These are phyloP conservation scores for Phytophthora constricta DNA, from an alignment of 352 stramenopile species.

Conservation along the genomic window DNA sequence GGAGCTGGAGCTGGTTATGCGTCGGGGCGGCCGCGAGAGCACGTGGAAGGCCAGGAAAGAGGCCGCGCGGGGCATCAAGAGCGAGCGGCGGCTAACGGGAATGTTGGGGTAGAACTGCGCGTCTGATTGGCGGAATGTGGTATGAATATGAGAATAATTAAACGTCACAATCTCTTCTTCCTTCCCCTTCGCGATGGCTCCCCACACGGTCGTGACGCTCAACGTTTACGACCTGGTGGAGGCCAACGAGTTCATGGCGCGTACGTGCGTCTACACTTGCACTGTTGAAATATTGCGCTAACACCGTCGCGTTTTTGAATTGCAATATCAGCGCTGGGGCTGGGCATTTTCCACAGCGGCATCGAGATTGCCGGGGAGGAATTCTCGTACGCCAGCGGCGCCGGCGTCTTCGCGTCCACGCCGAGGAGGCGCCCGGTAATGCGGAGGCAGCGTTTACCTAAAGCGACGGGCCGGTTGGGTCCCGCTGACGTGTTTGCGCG, in stretches of 20 bases:
- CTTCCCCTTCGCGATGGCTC: neutral
- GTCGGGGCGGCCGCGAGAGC: constrained; percentile 37
- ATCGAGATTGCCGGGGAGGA: constrained; percentile 93
- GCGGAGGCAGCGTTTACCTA: neutral
- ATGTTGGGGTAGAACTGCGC: no score
- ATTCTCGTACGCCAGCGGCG: constrained; percentile 93
- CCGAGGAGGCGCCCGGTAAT: constrained; percentile 72
- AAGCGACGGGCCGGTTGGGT: no score
- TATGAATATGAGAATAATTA: neutral
- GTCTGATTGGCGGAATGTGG: no score
- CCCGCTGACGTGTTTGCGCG: no score
- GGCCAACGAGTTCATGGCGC: constrained; percentile 88
- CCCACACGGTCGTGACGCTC: constrained; percentile 73
- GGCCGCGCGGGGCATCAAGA: constrained; percentile 60
- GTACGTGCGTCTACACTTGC: constrained; percentile 56
- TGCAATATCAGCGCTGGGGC: constrained; percentile 78
- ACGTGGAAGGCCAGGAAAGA: constrained; percentile 79
- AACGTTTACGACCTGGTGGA: constrained; percentile 95
- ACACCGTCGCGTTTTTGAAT: no score
- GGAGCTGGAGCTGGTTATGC: constrained; percentile 61
- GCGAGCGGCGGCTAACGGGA: constrained; percentile 21
- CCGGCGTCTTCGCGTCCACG: constrained; percentile 87
- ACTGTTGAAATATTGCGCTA: no score
- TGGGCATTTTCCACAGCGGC: constrained; percentile 93
- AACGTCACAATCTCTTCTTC: neutral